phyloP scores from a whole-genome alignment of 2,329 filamentous ascomycete species.

The Daldinia eschscholtzii region DNA sequence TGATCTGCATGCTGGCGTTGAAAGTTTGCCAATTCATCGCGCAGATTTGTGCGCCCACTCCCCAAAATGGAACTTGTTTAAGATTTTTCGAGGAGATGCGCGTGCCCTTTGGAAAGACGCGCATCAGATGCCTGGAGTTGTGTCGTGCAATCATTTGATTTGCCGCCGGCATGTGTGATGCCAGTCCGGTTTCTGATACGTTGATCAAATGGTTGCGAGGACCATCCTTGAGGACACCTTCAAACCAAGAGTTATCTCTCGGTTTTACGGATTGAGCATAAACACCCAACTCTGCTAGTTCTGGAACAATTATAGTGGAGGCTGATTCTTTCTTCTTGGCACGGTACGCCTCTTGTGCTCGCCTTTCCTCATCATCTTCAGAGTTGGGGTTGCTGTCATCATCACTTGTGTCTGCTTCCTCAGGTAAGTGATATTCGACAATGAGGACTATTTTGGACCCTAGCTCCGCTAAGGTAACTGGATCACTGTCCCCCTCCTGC shows the following conservation, averaged over 20 bases:
- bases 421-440: constrained; percentile 73
- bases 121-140: constrained; percentile 76
- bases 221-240: constrained; percentile 56
- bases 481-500: constrained; percentile 63
- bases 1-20: constrained; percentile 74
- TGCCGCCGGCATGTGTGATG: constrained; percentile 62
- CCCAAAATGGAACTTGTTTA: constrained; percentile 74
- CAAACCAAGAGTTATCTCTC: constrained; percentile 74
- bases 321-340: constrained; percentile 63
- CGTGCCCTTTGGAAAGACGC: constrained; percentile 76
- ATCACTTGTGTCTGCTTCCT: constrained; percentile 60
- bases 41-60: constrained; percentile 75
- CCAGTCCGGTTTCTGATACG: constrained; percentile 72
- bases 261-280: constrained; percentile 80
- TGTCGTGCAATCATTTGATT: constrained; percentile 67
- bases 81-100: constrained; percentile 76
- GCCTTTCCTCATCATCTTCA: constrained; percentile 59
- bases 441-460: constrained; percentile 75
- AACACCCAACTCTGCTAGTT: constrained; percentile 74
- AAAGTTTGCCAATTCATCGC: constrained; percentile 79
- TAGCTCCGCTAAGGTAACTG: constrained; percentile 70
- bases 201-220: constrained; percentile 63
- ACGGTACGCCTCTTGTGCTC: constrained; percentile 66
- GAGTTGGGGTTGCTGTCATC: constrained; percentile 54
- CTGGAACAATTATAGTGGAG: constrained; percentile 68